Base-by-base conservation (phyloP, 352 stramenopile genomes). In the Phytophthora fragariaefolia region DNA sequence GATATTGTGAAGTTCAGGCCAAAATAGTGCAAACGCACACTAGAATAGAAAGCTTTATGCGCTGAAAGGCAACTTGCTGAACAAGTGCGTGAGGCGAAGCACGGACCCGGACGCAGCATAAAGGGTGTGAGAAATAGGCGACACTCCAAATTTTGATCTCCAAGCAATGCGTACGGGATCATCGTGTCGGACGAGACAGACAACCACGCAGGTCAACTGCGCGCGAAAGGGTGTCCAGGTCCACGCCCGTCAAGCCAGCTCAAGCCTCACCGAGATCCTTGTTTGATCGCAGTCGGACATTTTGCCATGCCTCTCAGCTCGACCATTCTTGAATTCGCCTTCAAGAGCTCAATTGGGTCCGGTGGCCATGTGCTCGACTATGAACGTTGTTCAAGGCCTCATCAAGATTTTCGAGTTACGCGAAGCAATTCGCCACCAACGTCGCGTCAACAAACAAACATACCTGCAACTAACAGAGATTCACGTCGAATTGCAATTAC, bases 361-460 rank as follows among this genome's bases (percentile, higher is more conserved):
- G 9, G 26, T 51, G 2, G 18, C 20, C 62, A 71, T 71, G 63
- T 49, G n/a, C 57, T 38, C 48, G 18, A 23, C 30, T 2, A 38
- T 61, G 13, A 56, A 3, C 28, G 55, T 63, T 34, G 59, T 17
- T 12, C 45, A 72, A 46, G 59, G 46, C 17, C 55, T 77, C 20
- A n/a, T 48, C 20, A 60, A 66, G 36, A 69, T 76, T 34, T 56
- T 69, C 52, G 51, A 73, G 43, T 45, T 73, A 9, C 63, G 64
- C 12, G 42, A 74, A 63, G 45, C 68, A 4, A 65, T 77, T 43
- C 58, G 68, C 20, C 58, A 77, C 54, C 53, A 69, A 48, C 64
- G 63, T 1, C 52, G 69, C 43, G 50, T 55, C 28, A 74, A 72
- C 58, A 50, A 46, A 7, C 56, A 63, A 17, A 65, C 58, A 32